Evolutionary conservation across 352 stramenopile genomes (phyloP).

Genomic region (Phytopythium litorale): DNA sequence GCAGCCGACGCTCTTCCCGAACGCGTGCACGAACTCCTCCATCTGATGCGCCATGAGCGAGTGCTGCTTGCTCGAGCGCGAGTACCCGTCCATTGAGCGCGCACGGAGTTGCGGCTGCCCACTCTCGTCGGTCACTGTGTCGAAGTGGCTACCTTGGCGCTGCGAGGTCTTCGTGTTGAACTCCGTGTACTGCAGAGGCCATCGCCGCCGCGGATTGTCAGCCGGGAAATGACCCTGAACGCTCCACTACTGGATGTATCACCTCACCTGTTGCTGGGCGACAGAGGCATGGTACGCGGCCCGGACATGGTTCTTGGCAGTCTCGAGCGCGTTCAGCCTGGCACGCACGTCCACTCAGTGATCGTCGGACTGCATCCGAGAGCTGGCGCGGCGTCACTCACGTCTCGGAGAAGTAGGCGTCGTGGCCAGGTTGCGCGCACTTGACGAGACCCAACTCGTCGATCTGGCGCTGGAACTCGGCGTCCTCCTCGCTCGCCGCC

Average conservation of each 20-base stretch:
- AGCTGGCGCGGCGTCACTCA: slow-evolving; percentile 13
- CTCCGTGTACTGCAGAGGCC: slow-evolving; percentile 35
- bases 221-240: too few species aligned
- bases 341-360: neutral
- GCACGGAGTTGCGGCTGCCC: slow-evolving; percentile 27
- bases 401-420: slow-evolving; percentile 33
- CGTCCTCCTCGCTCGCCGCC: slow-evolving; percentile 7
- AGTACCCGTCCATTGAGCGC: slow-evolving; percentile 41
- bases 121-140: slow-evolving; percentile 22
- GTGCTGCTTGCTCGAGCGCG: slow-evolving; percentile 31
- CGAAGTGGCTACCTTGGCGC: slow-evolving; percentile 53
- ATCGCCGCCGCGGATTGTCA: neutral
- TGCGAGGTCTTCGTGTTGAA: slow-evolving; percentile 38
- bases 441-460: slow-evolving; percentile 37
- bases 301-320: slow-evolving; percentile 64
- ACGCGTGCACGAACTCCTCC: slow-evolving; percentile 42
- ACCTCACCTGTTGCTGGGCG: slow-evolving; percentile 23
- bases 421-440: slow-evolving; percentile 34
- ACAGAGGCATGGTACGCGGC: slow-evolving; percentile 47
- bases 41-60: slow-evolving; percentile 31
- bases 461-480: slow-evolving; percentile 15
- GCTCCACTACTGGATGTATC: neutral
- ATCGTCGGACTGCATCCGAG: neutral
- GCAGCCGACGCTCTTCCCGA: slow-evolving; percentile 44
- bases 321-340: slow-evolving; percentile 55